Base-by-base conservation (phyloP, 345 rosid species). In the Hibiscus syriacus region DNA sequence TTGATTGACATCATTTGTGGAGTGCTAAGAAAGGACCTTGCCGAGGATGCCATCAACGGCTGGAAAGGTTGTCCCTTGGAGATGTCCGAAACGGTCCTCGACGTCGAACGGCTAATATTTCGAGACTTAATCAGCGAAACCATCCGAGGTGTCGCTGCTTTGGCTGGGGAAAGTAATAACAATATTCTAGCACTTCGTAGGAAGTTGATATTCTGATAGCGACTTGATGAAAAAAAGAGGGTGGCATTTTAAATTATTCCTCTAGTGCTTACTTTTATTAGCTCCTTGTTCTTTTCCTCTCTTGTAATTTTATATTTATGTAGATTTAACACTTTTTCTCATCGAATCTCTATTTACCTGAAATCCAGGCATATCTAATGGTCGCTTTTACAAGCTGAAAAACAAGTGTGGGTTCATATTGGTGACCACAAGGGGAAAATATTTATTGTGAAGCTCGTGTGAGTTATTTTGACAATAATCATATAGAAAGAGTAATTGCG, bases 61-160 rank as follows among this genome's bases (percentile, higher is more conserved):
- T 89, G 97, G 97, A 84, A 68, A 26, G 85, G 85, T 26, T 79
- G 78, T 64, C 86, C 85, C 6, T 48, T 80, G 30, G 97, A 91
- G 83, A 70, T 79, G 82, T 89, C 97, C 0, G 95, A 94, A 62
- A 74, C 86, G 0, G 95, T 86, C 41, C 81, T 94, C 14, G 87
- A 87, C 62, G 74, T 91, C 2, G 99, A 94, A 67, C 75, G 99
- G 66, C 80, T 89, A 25, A 67, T 94, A 23, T 91, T 89, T 74
- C 91, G 86, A 83, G 97, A 94, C 72, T 72, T 94, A 68, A 85
- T 94, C 67, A 83, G 89, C 6, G 99, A 94, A 73, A 85, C 95
- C 30, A 91, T 94, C 74, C 48, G 76, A 19, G 86, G 86, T 76
- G 80, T 90, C 27, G 92, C 86, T 55, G 67, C 78, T 19, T 64